Base-by-base conservation (phyloP, 2,329 filamentous ascomycete genomes). In the Fusarium sp. region DNA sequence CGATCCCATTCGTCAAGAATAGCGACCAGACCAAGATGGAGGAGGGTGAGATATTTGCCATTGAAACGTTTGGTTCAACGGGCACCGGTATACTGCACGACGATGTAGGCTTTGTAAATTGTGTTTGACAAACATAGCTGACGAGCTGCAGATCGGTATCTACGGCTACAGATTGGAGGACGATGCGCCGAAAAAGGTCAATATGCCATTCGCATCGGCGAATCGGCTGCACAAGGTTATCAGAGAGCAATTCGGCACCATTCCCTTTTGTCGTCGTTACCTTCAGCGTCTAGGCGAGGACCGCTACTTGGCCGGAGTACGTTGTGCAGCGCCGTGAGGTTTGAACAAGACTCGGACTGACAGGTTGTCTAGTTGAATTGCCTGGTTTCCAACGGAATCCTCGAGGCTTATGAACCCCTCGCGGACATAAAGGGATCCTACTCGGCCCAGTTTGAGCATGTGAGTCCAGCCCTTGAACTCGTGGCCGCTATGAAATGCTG, bases 1-100 rank as follows among this genome's bases (percentile, higher is more conserved):
- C 89, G 67, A 91, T 97, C 42, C 93, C 93, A 0, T 96, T 96
- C 69, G 90, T 96, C 66, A 96, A 94, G 79, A 88, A 87, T 54
- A 82, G 82, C 45, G 90, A 95, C 68, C 86, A 88, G 72, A 95
- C 91, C 35, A 96, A 96, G 82, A 97, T 97, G 93, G 93, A 97
- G 77, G 93, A 96, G 76, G 92, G 92, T 32, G 93, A 97, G 69
- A 86, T 92, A 15, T 97, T 94, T 75, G 93, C 93, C 57, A 96
- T 97, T 66, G 93, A 97, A 78, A 97, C 93, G 0, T 97, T 97
- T 73, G 93, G 93, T 32, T 93, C 88, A 71, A 97, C 93, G 11
- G 93, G 93, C 56, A 91, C 90, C 70, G 93, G 92, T 60, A 88
- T 89, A 70, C 87, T 94, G 38, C 80, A 84, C 64, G 92, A 96